phyloP scores from a whole-genome alignment of 192 early-diverging fungal species.

The Pecoramyces ruminantium region DNA sequence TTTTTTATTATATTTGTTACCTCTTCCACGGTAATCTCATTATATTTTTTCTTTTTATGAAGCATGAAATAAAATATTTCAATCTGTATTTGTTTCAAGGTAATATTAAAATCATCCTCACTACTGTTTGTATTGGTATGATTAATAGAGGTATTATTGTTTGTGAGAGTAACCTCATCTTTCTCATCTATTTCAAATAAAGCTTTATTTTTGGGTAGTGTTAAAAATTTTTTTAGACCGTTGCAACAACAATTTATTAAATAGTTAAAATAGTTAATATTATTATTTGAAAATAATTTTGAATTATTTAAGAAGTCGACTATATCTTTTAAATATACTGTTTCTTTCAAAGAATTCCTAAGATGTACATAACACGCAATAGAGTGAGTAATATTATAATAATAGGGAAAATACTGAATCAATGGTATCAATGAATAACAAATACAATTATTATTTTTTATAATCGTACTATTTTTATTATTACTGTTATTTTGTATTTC shows the following conservation, averaged over 20 bases:
- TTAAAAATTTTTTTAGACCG: not conserved
- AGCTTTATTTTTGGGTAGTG: not conserved
- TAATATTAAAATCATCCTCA: not conserved
- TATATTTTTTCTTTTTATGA: not conserved
- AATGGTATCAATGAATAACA: not conserved
- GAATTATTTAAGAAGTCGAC: not conserved
- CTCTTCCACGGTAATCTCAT: not conserved
- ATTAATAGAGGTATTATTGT: too few relatives aligned
- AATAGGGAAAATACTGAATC: not conserved
- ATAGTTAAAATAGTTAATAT: not conserved
- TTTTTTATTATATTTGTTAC: not conserved
- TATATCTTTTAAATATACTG: not conserved
- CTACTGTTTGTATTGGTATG: not conserved
- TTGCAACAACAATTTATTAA: not conserved
- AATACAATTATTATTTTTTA: not conserved
- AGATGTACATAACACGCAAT: not conserved
- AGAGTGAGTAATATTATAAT: not conserved
- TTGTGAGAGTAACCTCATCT: not conserved
- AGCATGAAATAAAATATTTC: not conserved
- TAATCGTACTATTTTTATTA: too few relatives aligned
- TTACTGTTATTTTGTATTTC: too few relatives aligned
- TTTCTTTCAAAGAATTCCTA: not conserved
- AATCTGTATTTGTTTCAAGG: not conserved
- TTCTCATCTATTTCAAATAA: not conserved
- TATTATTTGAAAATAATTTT: not conserved